phyloP scores from a whole-genome alignment of 306 rosid species.

The Rosa chinensis region DNA sequence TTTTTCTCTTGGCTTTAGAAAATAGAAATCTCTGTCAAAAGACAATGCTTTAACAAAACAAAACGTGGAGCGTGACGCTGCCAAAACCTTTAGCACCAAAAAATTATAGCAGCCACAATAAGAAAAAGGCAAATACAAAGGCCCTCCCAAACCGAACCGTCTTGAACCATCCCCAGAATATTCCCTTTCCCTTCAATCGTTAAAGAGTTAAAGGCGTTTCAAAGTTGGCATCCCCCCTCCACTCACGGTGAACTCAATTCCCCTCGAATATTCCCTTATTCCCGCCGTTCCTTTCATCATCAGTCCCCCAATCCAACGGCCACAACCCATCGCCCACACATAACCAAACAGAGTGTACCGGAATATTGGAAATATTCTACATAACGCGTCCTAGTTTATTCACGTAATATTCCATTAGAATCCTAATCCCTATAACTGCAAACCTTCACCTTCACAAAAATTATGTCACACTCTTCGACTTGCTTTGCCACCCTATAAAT shows the following conservation, averaged over 20 bases:
- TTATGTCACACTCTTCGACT: not conserved
- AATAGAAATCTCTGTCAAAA: not conserved
- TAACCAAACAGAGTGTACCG: not conserved
- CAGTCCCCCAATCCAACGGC: constrained; percentile 29
- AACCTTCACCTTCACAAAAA: not conserved
- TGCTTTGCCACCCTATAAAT: constrained; percentile 40
- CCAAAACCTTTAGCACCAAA: not conserved
- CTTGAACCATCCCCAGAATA: constrained; percentile 40
- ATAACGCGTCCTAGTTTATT: not conserved
- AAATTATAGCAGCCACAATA: constrained; percentile 13
- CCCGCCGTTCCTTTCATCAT: constrained; percentile 35
- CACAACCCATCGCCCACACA: not conserved
- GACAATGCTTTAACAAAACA: not conserved
- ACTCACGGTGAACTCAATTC: constrained; percentile 24
- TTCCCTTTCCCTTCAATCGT: constrained; percentile 17
- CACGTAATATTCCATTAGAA: constrained; percentile 53
- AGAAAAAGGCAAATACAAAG: not conserved
- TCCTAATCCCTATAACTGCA: constrained; percentile 10
- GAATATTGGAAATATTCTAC: not conserved
- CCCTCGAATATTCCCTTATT: constrained; percentile 51
- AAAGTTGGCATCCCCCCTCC: not conserved
- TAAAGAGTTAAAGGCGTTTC: constrained; percentile 29
- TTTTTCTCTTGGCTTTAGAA: no score
- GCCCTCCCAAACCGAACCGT: not conserved
- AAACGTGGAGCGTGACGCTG: not conserved